phyloP scores from a whole-genome alignment of 352 stramenopile genomes.

The Hyaloperonospora brassicae region DNA sequence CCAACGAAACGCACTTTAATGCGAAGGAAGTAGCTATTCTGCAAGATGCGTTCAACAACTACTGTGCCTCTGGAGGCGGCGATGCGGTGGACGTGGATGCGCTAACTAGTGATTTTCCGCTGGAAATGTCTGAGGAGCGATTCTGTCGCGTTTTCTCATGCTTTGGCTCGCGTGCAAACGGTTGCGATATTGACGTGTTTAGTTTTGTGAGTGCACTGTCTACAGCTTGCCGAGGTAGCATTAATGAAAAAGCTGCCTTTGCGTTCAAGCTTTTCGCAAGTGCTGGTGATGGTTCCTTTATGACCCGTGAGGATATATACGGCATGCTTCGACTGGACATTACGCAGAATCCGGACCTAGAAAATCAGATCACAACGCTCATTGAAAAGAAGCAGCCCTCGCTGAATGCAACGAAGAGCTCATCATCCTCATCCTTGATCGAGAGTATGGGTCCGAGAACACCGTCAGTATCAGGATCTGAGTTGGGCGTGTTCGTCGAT shows the following conservation, averaged over 20 bases:
- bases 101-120: constrained; percentile 65
- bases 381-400: constrained; percentile 53
- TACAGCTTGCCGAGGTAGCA: constrained; percentile 63
- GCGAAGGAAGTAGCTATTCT: constrained; percentile 72
- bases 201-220: constrained; percentile 79
- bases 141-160: constrained; percentile 70
- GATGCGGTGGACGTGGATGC: constrained; percentile 71
- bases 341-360: constrained; percentile 63
- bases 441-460: constrained; percentile 51
- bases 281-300: constrained; percentile 32
- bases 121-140: constrained; percentile 80
- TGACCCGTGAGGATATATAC: constrained; percentile 78
- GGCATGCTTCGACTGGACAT: constrained; percentile 78
- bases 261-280: constrained; percentile 77
- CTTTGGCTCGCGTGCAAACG: constrained; percentile 74
- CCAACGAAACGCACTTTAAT: constrained; percentile 73
- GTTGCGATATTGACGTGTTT: constrained; percentile 78
- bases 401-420: constrained; percentile 38
- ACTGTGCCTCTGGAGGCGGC: constrained; percentile 55
- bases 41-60: constrained; percentile 82
- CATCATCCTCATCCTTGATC: constrained; percentile 42
- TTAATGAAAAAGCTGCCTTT: constrained; percentile 68
- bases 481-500: constrained; percentile 77
- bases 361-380: constrained; percentile 51
- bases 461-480: constrained; percentile 65